phyloP scores from a whole-genome alignment of 2,329 filamentous ascomycete species.

The Penicillium sp. region DNA sequence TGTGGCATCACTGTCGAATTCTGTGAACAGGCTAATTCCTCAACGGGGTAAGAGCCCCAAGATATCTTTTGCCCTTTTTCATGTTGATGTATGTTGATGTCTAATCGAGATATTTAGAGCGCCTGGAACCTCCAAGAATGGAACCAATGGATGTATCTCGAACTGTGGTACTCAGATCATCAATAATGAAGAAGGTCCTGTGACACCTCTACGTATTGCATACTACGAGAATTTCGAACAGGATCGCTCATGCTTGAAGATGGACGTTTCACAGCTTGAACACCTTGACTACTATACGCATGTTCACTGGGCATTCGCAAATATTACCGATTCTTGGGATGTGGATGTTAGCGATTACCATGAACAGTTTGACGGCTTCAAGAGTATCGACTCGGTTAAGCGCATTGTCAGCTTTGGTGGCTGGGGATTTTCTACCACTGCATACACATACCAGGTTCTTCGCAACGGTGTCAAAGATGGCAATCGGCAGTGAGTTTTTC shows the following conservation, averaged over 20 bases:
- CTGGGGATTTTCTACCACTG: constrained; percentile 42
- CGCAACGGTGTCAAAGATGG: constrained; percentile 30
- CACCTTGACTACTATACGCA: constrained; percentile 15
- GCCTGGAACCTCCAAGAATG: too few relatives aligned
- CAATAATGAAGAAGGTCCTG: constrained; percentile 9
- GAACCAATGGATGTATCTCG: constrained; percentile 38
- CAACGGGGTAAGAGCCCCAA: too few relatives aligned
- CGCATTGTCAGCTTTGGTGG: constrained; percentile 46
- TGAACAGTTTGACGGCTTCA: constrained; percentile 29
- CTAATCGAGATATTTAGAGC: too few relatives aligned
- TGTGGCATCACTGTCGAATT: constrained; percentile 44
- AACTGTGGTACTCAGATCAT: constrained; percentile 41
- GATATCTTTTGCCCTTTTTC: constrained; percentile 13
- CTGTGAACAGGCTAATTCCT: too few relatives aligned
- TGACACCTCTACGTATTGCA: constrained; percentile 12
- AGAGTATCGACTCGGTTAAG: too few relatives aligned
- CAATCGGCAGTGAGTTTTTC: constrained; percentile 33
- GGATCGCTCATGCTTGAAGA: constrained; percentile 29
- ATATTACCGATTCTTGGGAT: constrained; percentile 31
- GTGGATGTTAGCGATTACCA: constrained; percentile 22
- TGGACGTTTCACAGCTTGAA: constrained; percentile 24
- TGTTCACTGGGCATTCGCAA: constrained; percentile 39
- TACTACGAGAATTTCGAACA: constrained; percentile 23
- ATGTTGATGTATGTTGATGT: too few relatives aligned
- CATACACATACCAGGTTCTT: constrained; percentile 38